Conservation (phyloP, 2,329 filamentous ascomycete genomes). For the Fusarium floridanum region DNA sequence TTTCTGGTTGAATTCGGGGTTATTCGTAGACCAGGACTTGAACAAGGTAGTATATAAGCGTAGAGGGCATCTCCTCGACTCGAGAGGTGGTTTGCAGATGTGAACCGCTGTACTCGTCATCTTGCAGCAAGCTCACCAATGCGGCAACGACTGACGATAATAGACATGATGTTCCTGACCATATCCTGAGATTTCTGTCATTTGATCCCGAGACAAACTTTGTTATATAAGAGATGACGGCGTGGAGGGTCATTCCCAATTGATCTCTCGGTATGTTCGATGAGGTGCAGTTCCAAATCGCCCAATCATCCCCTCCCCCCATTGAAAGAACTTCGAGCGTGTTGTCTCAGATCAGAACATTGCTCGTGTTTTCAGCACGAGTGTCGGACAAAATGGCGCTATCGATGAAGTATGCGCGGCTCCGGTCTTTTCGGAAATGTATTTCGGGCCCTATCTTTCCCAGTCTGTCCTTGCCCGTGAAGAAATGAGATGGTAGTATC, state of each 20-base stretch:
- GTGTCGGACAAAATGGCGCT: not conserved
- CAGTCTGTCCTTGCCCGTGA: no score
- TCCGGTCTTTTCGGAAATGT: no score
- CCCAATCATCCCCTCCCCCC: not conserved
- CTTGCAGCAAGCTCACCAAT: not conserved
- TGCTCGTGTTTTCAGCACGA: not conserved
- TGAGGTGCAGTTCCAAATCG: no score
- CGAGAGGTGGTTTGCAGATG: not conserved
- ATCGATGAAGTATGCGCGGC: no score
- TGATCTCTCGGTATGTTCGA: no score
- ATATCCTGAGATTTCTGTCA: not conserved
- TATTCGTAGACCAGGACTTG: not conserved
- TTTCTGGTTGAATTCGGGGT: not conserved
- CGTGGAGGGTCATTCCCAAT: no score
- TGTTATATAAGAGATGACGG: not conserved
- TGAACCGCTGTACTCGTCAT: not conserved
- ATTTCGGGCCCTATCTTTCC: no score
- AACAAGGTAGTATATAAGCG: not conserved
- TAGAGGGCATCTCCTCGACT: not conserved
- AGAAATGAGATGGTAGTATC: no score
- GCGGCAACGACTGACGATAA: not conserved
- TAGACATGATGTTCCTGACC: not conserved
- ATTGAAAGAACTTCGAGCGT: not conserved
- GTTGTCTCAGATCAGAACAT: not conserved
- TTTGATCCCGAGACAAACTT: not conserved